Percentiles rank a stretch among this genome's conserved stretches.
These are phyloP conservation scores for Sugiyamaella valdiviana DNA, from an alignment of 805 yeast species.

Conservation along the genomic window DNA sequence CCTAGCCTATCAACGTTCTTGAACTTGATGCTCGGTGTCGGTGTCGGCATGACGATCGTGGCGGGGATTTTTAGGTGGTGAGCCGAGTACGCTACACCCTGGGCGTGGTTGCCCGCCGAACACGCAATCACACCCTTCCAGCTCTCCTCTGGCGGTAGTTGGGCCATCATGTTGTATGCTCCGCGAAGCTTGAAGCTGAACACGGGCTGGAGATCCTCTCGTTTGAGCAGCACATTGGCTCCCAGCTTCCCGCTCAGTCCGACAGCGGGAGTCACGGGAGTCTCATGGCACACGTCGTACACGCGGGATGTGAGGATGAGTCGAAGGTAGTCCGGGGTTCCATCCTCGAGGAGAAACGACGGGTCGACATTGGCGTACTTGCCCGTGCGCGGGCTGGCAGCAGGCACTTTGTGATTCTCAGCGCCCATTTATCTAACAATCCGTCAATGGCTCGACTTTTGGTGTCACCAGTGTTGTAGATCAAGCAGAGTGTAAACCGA, in stretches of 20 bases:
- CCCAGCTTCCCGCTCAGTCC: slow-evolving; percentile 69
- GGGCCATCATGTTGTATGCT: slow-evolving; percentile 95
- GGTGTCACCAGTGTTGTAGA: too few species aligned
- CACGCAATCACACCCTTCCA: slow-evolving; percentile 92
- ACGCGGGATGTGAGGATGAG: slow-evolving; percentile 87
- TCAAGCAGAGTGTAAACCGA: too few species aligned
- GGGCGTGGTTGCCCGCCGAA: slow-evolving; percentile 99
- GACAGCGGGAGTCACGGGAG: slow-evolving; percentile 74
- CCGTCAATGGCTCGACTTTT: too few species aligned
- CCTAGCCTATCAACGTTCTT: slow-evolving; percentile 89
- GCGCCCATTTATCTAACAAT: too few species aligned
- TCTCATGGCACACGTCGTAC: slow-evolving; percentile 88
- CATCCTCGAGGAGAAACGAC: slow-evolving; percentile 13
- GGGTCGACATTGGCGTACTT: slow-evolving; percentile 10
- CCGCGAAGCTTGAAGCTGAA: slow-evolving; percentile 96
- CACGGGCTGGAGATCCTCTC: slow-evolving; percentile 93
- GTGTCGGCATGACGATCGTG: slow-evolving; percentile 96
- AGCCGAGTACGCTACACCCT: slow-evolving; percentile 95
- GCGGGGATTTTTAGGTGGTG: slow-evolving; percentile 80
- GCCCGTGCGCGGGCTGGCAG: too few species aligned
- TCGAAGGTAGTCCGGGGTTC: slow-evolving; percentile 84
- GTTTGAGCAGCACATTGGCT: slow-evolving; percentile 68
- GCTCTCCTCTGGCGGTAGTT: slow-evolving; percentile 52
- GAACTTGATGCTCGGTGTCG: slow-evolving; percentile 92
- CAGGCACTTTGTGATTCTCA: too few species aligned